A percentile compares a stretch with the other conserved stretches of the same genome.
phyloP scores from a whole-genome alignment of 176 grass and related monocot genomes.

The Bromus sterilis region DNA sequence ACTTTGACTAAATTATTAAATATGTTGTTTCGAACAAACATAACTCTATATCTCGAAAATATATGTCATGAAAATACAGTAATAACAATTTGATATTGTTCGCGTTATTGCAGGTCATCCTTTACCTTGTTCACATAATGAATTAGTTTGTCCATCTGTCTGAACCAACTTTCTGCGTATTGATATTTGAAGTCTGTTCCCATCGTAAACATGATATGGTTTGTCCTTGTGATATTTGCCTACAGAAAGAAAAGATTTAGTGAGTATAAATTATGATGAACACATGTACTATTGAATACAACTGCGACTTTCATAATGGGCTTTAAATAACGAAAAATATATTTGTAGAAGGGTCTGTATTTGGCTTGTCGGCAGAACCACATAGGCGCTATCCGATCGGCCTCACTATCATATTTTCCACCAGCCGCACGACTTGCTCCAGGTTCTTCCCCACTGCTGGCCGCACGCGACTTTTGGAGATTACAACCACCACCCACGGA shows the following conservation, averaged over 20 bases:
- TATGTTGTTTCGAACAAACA: background rate
- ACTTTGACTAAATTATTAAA: background rate
- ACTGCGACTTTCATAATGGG: background rate
- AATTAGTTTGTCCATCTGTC: constrained; percentile 96
- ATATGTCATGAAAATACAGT: background rate
- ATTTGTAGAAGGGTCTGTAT: background rate
- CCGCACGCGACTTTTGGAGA: too few species aligned
- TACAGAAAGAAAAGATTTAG: constrained; percentile 28
- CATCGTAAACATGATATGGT: constrained; percentile 99
- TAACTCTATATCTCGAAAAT: background rate
- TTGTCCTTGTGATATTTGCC: constrained; percentile 94
- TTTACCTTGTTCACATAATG: constrained; percentile 94
- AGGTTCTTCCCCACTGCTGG: too few species aligned
- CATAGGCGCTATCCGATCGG: background rate
- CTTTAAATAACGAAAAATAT: background rate
- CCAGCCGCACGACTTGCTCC: background rate
- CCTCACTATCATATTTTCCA: background rate
- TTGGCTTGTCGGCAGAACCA: background rate
- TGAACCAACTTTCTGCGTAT: constrained; percentile 94
- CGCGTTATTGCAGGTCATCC: background rate
- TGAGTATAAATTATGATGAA: constrained; percentile 7
- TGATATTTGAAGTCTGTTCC: constrained; percentile 99
- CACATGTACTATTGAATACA: background rate
- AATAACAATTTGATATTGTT: background rate
- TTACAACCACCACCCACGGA: too few species aligned